phyloP scores from a whole-genome alignment of 2,329 filamentous ascomycete genomes.

The Bipolaris bicolor region DNA sequence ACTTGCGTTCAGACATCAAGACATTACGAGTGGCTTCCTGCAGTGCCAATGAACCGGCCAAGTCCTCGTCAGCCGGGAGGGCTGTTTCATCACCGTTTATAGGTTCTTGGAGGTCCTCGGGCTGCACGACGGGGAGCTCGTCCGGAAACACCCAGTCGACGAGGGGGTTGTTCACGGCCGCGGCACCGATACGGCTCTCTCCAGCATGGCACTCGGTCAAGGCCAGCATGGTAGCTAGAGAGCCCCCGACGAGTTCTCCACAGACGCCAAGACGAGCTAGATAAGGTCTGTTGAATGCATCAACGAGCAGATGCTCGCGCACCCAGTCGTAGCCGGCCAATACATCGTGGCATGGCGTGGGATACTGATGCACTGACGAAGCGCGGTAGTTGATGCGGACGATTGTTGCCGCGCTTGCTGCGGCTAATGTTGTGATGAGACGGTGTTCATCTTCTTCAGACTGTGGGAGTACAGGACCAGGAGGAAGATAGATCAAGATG shows the following conservation, averaged over 20 bases:
- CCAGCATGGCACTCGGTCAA: slow-evolving; percentile 56
- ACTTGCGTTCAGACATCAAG: slow-evolving; percentile 14
- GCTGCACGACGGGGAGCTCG: slow-evolving; percentile 29
- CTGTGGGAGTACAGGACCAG: slow-evolving; percentile 47
- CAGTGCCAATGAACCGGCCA: slow-evolving; percentile 24
- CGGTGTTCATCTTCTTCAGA: slow-evolving; percentile 35
- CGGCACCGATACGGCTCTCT: slow-evolving; percentile 52
- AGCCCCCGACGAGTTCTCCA: slow-evolving; percentile 57
- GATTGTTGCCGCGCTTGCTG: slow-evolving; percentile 48
- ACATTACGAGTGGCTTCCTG: slow-evolving; percentile 10
- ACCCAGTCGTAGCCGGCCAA: slow-evolving; percentile 57
- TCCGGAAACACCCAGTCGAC: slow-evolving; percentile 56
- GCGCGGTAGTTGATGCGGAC: slow-evolving; percentile 56
- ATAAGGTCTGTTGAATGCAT: slow-evolving; percentile 26
- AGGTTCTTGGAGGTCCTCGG: slow-evolving; percentile 39
- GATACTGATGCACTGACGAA: slow-evolving; percentile 47
- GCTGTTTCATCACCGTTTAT: slow-evolving; percentile 38
- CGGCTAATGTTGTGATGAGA: slow-evolving; percentile 44
- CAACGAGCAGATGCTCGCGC: slow-evolving; percentile 44
- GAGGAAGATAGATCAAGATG: slow-evolving; percentile 53
- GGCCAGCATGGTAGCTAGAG: slow-evolving; percentile 56
- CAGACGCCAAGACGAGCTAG: slow-evolving; percentile 51
- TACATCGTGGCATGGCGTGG: slow-evolving; percentile 56
- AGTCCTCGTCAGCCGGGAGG: slow-evolving; percentile 39
- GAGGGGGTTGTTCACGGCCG: slow-evolving; percentile 56